Evolutionary conservation across 2,329 filamentous ascomycete species (phyloP), one percentile per base, ranked within the genome.

Genomic region (Exophiala lecanii-corni): DNA sequence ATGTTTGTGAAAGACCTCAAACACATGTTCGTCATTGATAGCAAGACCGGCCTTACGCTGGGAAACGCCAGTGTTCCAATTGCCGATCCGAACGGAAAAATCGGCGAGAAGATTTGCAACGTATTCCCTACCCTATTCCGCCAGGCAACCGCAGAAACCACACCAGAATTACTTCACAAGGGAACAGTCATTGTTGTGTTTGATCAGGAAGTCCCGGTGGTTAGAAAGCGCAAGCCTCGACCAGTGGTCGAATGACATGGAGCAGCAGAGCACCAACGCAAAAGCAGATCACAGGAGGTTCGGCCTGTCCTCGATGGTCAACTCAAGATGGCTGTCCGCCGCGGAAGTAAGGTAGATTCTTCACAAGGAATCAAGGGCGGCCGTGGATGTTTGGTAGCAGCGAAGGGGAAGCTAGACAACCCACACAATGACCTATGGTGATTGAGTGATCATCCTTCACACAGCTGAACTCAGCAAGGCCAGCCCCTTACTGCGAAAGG

Each of bases 101-200:
- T 48, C 13, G 45, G 40, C 3, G 23, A 44, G 20, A 32, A 36
- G 13, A 5, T 36, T 2, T 40, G 33, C 26, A n/a, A 13, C 2
- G 34, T 48, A 5, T 32, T 38, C 37, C 40, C 41, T 32, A 41
- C 21, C 6, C 37, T 47, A 19, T 20, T 39, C 7, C 39, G 40
- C 20, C 26, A 32, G 31, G 13, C 35, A 16, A 18, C 28, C n/a
- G 20, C 12, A 18, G n/a, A 15, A 10, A 33, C 13, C 6, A n/a
- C 28, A 13, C 4, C 17, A 12, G 38, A 36, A 15, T 21, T 33
- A 15, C 36, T 48, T 13, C 28, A 32, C 36, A 48, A 48, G 31
- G 10, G 40, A 19, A 44, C 41, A 5, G 36, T 48, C 20, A 32
- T 44, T 9, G 40, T 43, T 15, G 12, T 26, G 12, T 48, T 48